These are phyloP conservation scores for Ascocoryne sarcoides DNA, from an alignment of 2,329 filamentous ascomycete genomes.

Conservation along the genomic window DNA sequence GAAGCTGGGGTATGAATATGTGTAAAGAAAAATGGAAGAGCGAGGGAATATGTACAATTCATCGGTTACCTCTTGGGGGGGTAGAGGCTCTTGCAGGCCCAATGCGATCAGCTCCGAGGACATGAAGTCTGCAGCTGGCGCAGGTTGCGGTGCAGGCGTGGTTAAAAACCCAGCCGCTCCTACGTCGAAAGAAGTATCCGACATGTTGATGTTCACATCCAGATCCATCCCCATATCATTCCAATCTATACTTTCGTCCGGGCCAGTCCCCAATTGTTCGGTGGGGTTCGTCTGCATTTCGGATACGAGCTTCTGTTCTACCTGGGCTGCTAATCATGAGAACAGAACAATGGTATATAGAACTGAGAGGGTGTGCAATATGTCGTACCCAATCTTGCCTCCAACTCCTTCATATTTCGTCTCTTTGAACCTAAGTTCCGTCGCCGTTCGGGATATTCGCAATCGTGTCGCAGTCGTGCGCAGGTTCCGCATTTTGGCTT, in stretches of 20 bases:
- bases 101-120: constrained; percentile 59
- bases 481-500: constrained; percentile 78
- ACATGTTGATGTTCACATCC: constrained; percentile 17
- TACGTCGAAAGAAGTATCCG: constrained; percentile 7
- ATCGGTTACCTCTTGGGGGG: constrained; percentile 69
- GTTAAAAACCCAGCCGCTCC: constrained; percentile 12
- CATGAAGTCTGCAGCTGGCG: constrained; percentile 39
- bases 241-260: constrained; percentile 14
- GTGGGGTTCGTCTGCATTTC: constrained; percentile 15
- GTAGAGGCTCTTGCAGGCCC: constrained; percentile 73
- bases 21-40: background rate
- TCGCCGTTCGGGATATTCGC: constrained; percentile 80
- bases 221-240: constrained; percentile 19
- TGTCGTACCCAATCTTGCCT: constrained; percentile 68
- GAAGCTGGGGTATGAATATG: too few species aligned
- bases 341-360: constrained; percentile 4
- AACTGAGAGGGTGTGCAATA: background rate
- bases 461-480: constrained; percentile 62
- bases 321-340: constrained; percentile 64
- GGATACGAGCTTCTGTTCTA: constrained; percentile 60
- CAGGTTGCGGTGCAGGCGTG: background rate
- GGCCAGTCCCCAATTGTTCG: background rate
- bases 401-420: constrained; percentile 82
- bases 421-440: constrained; percentile 83
- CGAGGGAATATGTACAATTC: constrained; percentile 53